Base-by-base conservation (phyloP, 306 rosid species). In the Rosa chinensis region DNA sequence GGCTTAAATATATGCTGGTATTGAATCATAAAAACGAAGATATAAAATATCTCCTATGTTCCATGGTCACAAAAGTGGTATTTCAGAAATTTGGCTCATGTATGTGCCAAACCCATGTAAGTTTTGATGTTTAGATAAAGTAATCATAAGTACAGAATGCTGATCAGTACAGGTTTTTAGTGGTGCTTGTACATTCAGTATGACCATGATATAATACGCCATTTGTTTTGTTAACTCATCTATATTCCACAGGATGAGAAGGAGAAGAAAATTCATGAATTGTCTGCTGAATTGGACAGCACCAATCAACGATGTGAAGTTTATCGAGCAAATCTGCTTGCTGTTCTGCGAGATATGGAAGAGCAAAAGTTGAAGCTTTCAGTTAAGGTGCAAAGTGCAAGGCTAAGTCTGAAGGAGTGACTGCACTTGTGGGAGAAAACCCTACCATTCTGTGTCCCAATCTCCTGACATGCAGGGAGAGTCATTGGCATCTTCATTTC, bases 331-430 rank as follows among this genome's bases (percentile, higher is more conserved):
- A 92, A 94, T 86, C 85, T 92, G 79, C 85, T 89, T 81, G 88
- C 99, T 70, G 92, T 92, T 84, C 89, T 91, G 44, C 93, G 82
- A 84, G 99, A 94, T 80, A 92, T 94, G 97, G 97, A 94, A 87
- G 97, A 94, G 66, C 99, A 94, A 80, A 94, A 94, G 89, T 81
- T 88, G 72, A 94, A 92, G 87, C 83, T 94, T 77, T 91, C 96
- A 5, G 94, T 92, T 77, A 94, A 94, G 85, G 98, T 94, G 86
- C 97, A 94, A 84, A 94, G 88, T 89, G 98, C 98, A 3, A 89
- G 89, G 87, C 90, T 92, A 81, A 92, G 97, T 85, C 80, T 92
- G 94, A 94, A 89, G 81, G 98, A 94, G 80, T 94, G 87, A 84
- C 40, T 50, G 63, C 67, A 43, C 10, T 39, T 83, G 80, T 71